phyloP scores from a whole-genome alignment of 345 rosid genomes.

The Brassica napus region Da-Ae NC_063450.1:54118501-54119000 shows the following conservation, averaged over 20 bases:
- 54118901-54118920: slow-evolving; percentile 63
- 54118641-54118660: slow-evolving; percentile 66
- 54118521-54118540: slow-evolving; percentile 17
- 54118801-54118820: slow-evolving; percentile 65
- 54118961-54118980: slow-evolving; percentile 98
- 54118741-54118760: slow-evolving; percentile 34
- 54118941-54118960: slow-evolving; percentile 81
- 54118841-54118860: slow-evolving; percentile 83
- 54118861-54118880: slow-evolving; percentile 79
- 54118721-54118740: slow-evolving; percentile 15
- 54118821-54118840: slow-evolving; percentile 92
- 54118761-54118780: slow-evolving; percentile 13
- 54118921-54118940: slow-evolving; percentile 91
- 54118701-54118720: slow-evolving; percentile 19
- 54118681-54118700: slow-evolving; percentile 23
- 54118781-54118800: slow-evolving; percentile 23
- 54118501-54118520: slow-evolving; percentile 45
- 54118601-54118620: slow-evolving; percentile 67
- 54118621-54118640: slow-evolving; percentile 95
- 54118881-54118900: slow-evolving; percentile 24
- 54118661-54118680: slow-evolving; percentile 47
- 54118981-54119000: slow-evolving; percentile 94
- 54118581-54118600: slow-evolving; percentile 22
- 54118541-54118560: slow-evolving; percentile 14
- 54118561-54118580: not conserved